Evolutionary conservation across 768 basidiomycete species (phyloP).

Genomic region (Peribolospora kevripleyi): DNA sequence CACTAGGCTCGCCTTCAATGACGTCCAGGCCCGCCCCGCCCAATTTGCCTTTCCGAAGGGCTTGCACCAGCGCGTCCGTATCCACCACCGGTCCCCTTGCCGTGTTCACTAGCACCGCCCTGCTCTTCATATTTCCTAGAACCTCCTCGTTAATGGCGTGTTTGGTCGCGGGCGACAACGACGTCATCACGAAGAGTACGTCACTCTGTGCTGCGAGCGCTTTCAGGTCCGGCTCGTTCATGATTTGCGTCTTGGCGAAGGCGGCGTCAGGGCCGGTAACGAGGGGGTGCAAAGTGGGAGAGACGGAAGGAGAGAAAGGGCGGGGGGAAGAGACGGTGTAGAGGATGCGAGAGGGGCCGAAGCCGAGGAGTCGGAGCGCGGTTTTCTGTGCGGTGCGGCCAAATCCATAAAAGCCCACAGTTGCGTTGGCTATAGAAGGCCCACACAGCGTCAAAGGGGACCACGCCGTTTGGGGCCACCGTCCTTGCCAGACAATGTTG

Average conservation of each 20-base stretch:
- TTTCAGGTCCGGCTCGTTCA: slow-evolving; percentile 21
- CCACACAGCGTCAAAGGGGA: slow-evolving; percentile 31
- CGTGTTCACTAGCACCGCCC: slow-evolving; percentile 59
- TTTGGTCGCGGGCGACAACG: slow-evolving; percentile 29
- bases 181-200: slow-evolving; percentile 48
- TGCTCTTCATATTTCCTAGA: slow-evolving; percentile 60
- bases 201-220: slow-evolving; percentile 57
- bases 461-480: slow-evolving; percentile 68
- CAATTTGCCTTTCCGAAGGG: slow-evolving; percentile 50
- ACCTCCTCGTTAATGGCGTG: slow-evolving; percentile 53
- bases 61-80: slow-evolving; percentile 61
- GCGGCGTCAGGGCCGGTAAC: not conserved
- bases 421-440: slow-evolving; percentile 23
- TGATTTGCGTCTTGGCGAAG: slow-evolving; percentile 1
- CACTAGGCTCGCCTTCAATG: slow-evolving; percentile 59
- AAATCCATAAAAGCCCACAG: slow-evolving; percentile 77
- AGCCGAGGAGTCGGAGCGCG: slow-evolving; percentile 50
- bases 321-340: slow-evolving; percentile 35
- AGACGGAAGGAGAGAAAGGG: not conserved
- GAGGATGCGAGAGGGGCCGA: slow-evolving; percentile 50
- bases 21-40: slow-evolving; percentile 88
- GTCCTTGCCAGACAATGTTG: not conserved
- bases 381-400: slow-evolving; percentile 79
- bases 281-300: slow-evolving; percentile 8
- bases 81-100: slow-evolving; percentile 71